Conservation (phyloP, 192 early-diverging fungal genomes). For the Chytriomyces hyalinus region DNA sequence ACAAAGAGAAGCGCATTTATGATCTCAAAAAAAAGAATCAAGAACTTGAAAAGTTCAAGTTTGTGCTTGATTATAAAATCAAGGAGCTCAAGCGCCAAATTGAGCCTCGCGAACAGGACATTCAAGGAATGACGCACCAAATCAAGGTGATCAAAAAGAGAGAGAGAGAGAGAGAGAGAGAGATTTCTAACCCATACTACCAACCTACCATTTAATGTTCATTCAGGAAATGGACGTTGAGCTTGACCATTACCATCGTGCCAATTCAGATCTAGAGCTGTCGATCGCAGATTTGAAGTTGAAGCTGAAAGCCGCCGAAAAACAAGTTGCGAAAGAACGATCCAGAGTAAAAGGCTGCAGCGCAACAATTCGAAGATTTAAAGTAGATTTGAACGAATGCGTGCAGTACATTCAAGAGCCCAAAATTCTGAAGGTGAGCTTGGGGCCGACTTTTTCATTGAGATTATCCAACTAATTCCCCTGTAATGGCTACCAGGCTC, state of each 20-base stretch:
- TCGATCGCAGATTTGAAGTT: constrained; percentile 63
- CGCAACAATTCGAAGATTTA: constrained; percentile 56
- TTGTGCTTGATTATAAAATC: constrained; percentile 72
- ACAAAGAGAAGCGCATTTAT: constrained; percentile 70
- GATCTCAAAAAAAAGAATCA: constrained; percentile 74
- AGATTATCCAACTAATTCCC: constrained; percentile 16
- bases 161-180: not conserved
- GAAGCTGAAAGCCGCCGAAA: constrained; percentile 64
- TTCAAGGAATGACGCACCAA: constrained; percentile 64
- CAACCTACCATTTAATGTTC: constrained; percentile 2
- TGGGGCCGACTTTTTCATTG: constrained; percentile 7
- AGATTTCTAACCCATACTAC: not conserved
- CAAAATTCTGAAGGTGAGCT: constrained; percentile 59
- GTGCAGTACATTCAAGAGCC: constrained; percentile 67
- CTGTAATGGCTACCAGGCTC: constrained; percentile 26
- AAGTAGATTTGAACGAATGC: constrained; percentile 61
- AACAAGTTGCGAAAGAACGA: constrained; percentile 58
- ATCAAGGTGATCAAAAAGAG: constrained; percentile 52
- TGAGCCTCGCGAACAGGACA: constrained; percentile 65
- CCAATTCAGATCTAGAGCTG: constrained; percentile 60
- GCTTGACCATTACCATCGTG: constrained; percentile 63
- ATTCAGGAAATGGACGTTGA: constrained; percentile 65
- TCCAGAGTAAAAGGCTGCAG: constrained; percentile 45
- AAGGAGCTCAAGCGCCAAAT: constrained; percentile 70
- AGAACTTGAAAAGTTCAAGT: constrained; percentile 74